A percentile compares a stretch with the other conserved stretches of the same genome.
Evolutionary conservation across 768 basidiomycete genomes (phyloP).

Genomic region (Hypholoma sublateritium): DNA sequence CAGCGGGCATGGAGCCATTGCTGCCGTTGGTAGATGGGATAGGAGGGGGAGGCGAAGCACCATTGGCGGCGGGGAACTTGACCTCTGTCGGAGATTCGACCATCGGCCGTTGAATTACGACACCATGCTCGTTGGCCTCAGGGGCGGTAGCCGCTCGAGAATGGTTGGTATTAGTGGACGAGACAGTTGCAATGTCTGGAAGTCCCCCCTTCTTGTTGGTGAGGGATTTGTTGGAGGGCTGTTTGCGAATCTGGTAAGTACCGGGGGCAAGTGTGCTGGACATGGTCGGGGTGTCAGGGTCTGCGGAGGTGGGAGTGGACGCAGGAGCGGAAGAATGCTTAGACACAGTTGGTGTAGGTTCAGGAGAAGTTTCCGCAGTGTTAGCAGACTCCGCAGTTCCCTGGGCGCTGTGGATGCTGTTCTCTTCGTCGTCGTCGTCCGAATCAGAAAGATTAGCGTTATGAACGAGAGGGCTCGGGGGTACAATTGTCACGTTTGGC

Average conservation of each 20-base stretch:
- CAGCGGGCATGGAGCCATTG: neutral
- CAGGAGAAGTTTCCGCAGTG: constrained; percentile 18
- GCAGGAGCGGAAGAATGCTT: constrained; percentile 2
- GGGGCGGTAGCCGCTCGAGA: constrained; percentile 30
- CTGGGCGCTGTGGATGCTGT: constrained; percentile 3
- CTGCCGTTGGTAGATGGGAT: constrained; percentile 20
- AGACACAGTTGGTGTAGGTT: constrained; percentile 6
- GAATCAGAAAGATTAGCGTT: constrained; percentile 24
- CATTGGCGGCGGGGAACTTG: constrained; percentile 22
- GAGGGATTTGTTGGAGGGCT: constrained; percentile 37
- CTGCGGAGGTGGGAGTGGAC: constrained; percentile 4
- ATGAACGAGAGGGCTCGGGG: constrained; percentile 39
- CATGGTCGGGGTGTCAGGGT: constrained; percentile 14
- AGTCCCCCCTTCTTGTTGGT: constrained; percentile 28
- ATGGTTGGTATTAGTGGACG: constrained; percentile 17
- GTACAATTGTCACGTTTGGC: constrained; percentile 44
- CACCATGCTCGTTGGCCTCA: constrained; percentile 12
- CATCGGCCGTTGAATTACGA: constrained; percentile 30
- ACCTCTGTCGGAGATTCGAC: constrained; percentile 48
- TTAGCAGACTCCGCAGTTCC: constrained; percentile 7
- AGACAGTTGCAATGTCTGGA: constrained; percentile 21
- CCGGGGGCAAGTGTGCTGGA: constrained; percentile 21
- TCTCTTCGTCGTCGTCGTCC: constrained; percentile 22
- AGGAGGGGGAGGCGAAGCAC: constrained; percentile 18
- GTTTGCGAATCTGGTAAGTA: constrained; percentile 28